Evolutionary conservation across 257 asterid species (phyloP), one percentile per base, ranked within the genome.

Genomic region (Nicotiana attenuata): DNA sequence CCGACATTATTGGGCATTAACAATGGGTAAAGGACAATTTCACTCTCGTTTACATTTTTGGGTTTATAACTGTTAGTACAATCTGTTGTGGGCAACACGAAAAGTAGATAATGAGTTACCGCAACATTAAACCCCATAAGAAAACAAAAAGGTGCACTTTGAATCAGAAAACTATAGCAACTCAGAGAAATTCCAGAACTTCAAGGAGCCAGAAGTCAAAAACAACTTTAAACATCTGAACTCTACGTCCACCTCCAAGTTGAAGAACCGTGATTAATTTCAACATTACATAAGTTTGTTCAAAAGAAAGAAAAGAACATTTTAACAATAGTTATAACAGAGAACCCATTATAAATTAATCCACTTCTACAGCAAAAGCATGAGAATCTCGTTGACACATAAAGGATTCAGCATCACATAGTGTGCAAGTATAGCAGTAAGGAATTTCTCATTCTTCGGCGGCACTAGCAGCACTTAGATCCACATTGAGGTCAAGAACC

Each of bases 401-500:
- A 3, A 75, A 38, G 16, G 19, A 50, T 75, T 19, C 80, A 26
- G 45, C 17, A 26, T 38, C 41, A 75, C 52, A 24, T 24, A 7
- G 26, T 10, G 45, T 50, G 64, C 5, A 75, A 24, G 45, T 75
- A 50, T 26, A 75, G 16, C 17, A 41, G 31, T 57, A 65, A 57
- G 59, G 85, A 56, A 69, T 53, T 45, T 73, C 73, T 88, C 87
- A 86, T 85, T 86, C 91, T 86, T 88, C 91, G 19, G 91, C 91
- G 19, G 89, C 91, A 76, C 87, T 88, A 38, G 91, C 91, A 57
- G 88, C 87, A 81, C 88, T 86, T 64, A 88, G 82, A 77, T 88
- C 91, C 85, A 88, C 91, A 33, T 88, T 85, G 56, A 88, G 88
- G 82, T 88, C 89, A 67, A 88, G 86, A 78, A 67, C 86, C 91